These are phyloP conservation scores for Helenozyma baotianmanensis DNA, from an alignment of 805 yeast species.

Conservation along the genomic window DNA sequence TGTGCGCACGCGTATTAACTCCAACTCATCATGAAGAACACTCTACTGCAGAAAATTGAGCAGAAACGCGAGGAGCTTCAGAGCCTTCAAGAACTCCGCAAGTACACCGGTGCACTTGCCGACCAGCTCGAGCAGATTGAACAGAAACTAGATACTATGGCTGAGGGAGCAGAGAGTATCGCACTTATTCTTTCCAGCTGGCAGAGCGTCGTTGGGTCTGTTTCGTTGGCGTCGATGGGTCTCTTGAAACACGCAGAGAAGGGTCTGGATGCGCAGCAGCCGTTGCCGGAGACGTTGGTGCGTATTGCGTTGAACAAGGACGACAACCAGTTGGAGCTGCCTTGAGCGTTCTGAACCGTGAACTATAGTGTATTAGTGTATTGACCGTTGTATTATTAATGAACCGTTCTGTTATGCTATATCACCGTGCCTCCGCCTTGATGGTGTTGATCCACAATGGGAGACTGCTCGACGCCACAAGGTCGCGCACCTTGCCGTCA, in stretches of 20 bases:
- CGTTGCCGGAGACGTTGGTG: slow-evolving; percentile 64
- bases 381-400: not conserved
- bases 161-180: slow-evolving; percentile 58
- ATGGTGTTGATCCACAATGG: slow-evolving; percentile 21
- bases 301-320: slow-evolving; percentile 51
- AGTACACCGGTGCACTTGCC: slow-evolving; percentile 42
- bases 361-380: not conserved
- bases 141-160: slow-evolving; percentile 43
- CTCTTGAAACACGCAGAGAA: slow-evolving; percentile 33
- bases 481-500: slow-evolving; percentile 11
- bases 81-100: slow-evolving; percentile 43
- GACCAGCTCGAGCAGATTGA: slow-evolving; percentile 45
- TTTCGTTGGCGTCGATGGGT: slow-evolving; percentile 57
- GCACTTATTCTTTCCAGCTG: slow-evolving; percentile 58
- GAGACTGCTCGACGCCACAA: slow-evolving; percentile 15
- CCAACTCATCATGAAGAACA: not conserved
- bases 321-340: slow-evolving; percentile 7
- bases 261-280: slow-evolving; percentile 42
- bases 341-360: not conserved
- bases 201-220: slow-evolving; percentile 57
- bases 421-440: slow-evolving; percentile 7
- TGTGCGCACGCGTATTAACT: too few species aligned
- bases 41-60: slow-evolving; percentile 29
- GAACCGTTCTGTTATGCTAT: not conserved
- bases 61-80: slow-evolving; percentile 52